Percentiles rank a stretch among this genome's conserved stretches.
Evolutionary conservation across 2,329 filamentous ascomycete genomes (phyloP).

Genomic region (Phyllachora maydis): DNA sequence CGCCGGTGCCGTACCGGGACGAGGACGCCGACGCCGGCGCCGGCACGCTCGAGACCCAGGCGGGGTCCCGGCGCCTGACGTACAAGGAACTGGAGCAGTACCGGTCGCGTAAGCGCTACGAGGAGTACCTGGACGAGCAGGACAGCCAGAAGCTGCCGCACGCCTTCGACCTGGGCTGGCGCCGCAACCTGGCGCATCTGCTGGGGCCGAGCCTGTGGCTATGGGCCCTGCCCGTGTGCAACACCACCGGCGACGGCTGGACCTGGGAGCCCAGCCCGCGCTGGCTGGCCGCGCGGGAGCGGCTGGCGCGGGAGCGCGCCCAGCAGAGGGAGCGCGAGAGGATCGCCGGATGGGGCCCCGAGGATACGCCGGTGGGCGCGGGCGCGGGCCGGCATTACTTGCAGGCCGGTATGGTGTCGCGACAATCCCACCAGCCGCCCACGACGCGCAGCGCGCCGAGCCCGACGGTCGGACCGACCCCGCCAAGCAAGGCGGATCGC

Average conservation of each 20-base stretch:
- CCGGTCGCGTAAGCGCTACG: slow-evolving; percentile 31
- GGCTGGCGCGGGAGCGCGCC: slow-evolving; percentile 33
- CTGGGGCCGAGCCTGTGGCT: slow-evolving; percentile 54
- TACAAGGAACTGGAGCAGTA: slow-evolving; percentile 34
- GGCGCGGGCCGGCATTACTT: slow-evolving; percentile 14
- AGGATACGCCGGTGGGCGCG: slow-evolving; percentile 7
- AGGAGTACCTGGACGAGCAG: slow-evolving; percentile 71
- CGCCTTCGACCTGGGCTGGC: slow-evolving; percentile 80
- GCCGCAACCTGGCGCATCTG: slow-evolving; percentile 58
- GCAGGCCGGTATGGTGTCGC: not conserved
- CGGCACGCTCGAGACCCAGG: slow-evolving; percentile 7
- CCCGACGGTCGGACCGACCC: slow-evolving; percentile 5
- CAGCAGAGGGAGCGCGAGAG: slow-evolving; percentile 42
- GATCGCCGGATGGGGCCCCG: slow-evolving; percentile 44
- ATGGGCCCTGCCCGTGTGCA: slow-evolving; percentile 67
- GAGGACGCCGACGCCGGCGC: slow-evolving; percentile 1
- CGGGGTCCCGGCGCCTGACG: slow-evolving; percentile 21
- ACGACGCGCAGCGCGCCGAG: slow-evolving; percentile 4
- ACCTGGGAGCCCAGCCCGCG: slow-evolving; percentile 68
- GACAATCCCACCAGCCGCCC: slow-evolving; percentile 1
- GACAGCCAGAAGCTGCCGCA: slow-evolving; percentile 78
- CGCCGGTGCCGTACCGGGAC: slow-evolving; percentile 1
- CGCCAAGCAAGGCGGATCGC: slow-evolving; percentile 34
- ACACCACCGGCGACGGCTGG: slow-evolving; percentile 85
- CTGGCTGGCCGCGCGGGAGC: slow-evolving; percentile 55